These are phyloP conservation scores for Exophiala spinifera DNA, from an alignment of 2,329 filamentous ascomycete species.

Conservation along the genomic window DNA sequence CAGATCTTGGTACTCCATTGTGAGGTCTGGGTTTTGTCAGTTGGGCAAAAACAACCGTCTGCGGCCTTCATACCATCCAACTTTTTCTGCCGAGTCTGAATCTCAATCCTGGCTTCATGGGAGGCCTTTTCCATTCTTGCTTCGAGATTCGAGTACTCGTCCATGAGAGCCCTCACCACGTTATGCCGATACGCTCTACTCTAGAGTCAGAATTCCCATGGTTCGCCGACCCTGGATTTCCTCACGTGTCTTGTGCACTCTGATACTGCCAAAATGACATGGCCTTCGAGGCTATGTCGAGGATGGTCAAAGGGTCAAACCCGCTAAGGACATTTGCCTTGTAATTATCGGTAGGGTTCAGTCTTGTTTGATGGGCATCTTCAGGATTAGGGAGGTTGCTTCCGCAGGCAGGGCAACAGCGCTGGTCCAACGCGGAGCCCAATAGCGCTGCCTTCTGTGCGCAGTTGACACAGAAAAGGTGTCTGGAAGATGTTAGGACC, in stretches of 20 bases:
- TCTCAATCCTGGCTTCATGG: conserved; percentile 71
- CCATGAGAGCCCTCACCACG: conserved; percentile 66
- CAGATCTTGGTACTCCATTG: conserved; percentile 60
- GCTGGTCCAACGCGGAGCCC: conserved; percentile 50
- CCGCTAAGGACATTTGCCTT: conserved; percentile 84
- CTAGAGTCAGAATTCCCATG: conserved; percentile 1
- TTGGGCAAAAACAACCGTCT: conserved; percentile 31
- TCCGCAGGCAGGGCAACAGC: conserved; percentile 73
- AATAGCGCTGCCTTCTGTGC: conserved; percentile 64
- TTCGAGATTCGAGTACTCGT: conserved; percentile 66
- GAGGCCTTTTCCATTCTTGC: conserved; percentile 69
- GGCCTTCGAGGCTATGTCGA: conserved; percentile 79
- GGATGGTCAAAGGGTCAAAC: conserved; percentile 73
- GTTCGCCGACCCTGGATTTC: background rate
- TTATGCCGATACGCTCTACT: conserved; percentile 72
- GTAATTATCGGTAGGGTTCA: conserved; percentile 83
- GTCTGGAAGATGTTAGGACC: conserved; percentile 49
- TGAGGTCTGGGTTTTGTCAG: conserved; percentile 47
- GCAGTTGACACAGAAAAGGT: conserved; percentile 80
- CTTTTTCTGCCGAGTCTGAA: conserved; percentile 63
- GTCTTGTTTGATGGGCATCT: conserved; percentile 67
- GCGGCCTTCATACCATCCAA: conserved; percentile 50
- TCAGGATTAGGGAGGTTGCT: conserved; percentile 66
- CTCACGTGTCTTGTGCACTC: conserved; percentile 74
- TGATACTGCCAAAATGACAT: conserved; percentile 87